Conservation (phyloP, 768 basidiomycete species). For the Hemileccinum impolitum region DNA sequence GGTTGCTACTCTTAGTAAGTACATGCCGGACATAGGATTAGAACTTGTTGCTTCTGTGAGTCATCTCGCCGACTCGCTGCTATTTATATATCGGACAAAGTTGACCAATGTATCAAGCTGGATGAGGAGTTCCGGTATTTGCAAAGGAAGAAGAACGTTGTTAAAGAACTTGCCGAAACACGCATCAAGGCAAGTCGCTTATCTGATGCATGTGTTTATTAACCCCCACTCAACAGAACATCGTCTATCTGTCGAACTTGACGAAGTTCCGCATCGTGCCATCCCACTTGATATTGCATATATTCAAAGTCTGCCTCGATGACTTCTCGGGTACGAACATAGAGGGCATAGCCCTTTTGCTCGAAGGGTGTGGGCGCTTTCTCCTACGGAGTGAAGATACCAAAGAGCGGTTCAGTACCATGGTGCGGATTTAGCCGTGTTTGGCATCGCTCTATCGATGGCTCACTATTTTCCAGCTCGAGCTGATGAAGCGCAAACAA, state of each 20-base stretch:
- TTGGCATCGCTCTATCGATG: not conserved
- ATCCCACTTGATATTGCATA: slow-evolving; percentile 87
- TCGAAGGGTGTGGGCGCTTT: slow-evolving; percentile 94
- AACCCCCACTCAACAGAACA: slow-evolving; percentile 56
- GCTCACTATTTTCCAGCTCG: slow-evolving; percentile 56
- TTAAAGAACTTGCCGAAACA: slow-evolving; percentile 84
- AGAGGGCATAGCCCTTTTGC: slow-evolving; percentile 85
- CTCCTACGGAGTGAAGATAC: slow-evolving; percentile 87
- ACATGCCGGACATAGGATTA: slow-evolving; percentile 90
- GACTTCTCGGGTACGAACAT: slow-evolving; percentile 92
- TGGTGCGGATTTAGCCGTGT: slow-evolving; percentile 50
- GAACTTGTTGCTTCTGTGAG: slow-evolving; percentile 80
- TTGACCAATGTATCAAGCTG: slow-evolving; percentile 48
- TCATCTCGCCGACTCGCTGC: slow-evolving; percentile 7
- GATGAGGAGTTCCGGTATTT: slow-evolving; percentile 97
- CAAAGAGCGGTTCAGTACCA: slow-evolving; percentile 76
- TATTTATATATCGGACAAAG: not conserved
- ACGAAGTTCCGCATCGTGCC: slow-evolving; percentile 96
- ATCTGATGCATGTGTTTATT: not conserved
- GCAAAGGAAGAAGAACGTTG: slow-evolving; percentile 89
- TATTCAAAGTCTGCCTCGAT: slow-evolving; percentile 95
- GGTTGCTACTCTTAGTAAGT: slow-evolving; percentile 82
- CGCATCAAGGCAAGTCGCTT: slow-evolving; percentile 65
- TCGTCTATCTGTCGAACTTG: slow-evolving; percentile 81
- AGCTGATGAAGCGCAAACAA: slow-evolving; percentile 94